Percentiles rank a stretch among this genome's conserved stretches.
phyloP scores from a whole-genome alignment of 306 rosid species.

The Cucurbita pepo region DNA sequence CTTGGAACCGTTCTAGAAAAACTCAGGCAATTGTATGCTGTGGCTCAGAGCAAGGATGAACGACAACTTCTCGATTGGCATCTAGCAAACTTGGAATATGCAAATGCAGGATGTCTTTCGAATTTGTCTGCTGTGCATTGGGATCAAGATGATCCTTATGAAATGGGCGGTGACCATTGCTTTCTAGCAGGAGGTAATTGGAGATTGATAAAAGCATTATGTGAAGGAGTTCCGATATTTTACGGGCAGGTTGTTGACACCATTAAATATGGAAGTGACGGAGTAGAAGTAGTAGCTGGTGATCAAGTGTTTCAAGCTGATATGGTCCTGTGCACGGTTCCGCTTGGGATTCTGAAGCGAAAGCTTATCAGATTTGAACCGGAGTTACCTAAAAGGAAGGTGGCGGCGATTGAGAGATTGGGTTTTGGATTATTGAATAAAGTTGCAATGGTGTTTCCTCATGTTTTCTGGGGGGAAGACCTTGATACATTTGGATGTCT shows the following conservation, averaged over 20 bases:
- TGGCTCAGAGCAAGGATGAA: slow-evolving; percentile 49
- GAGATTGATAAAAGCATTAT: slow-evolving; percentile 67
- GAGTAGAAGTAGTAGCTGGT: slow-evolving; percentile 68
- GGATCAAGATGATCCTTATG: slow-evolving; percentile 98
- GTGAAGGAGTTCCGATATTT: slow-evolving; percentile 71
- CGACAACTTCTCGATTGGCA: slow-evolving; percentile 90
- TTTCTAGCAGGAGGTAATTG: slow-evolving; percentile 89
- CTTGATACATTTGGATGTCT: slow-evolving; percentile 91
- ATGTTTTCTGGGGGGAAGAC: slow-evolving; percentile 95
- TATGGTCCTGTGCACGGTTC: slow-evolving; percentile 70
- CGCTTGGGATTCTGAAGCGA: slow-evolving; percentile 83
- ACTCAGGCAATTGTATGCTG: slow-evolving; percentile 55
- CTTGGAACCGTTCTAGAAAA: slow-evolving; percentile 76
- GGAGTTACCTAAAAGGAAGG: slow-evolving; percentile 63
- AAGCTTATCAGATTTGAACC: slow-evolving; percentile 52
- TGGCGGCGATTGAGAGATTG: slow-evolving; percentile 66
- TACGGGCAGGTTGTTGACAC: slow-evolving; percentile 48
- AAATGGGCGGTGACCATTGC: slow-evolving; percentile 97
- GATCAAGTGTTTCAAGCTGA: slow-evolving; percentile 65
- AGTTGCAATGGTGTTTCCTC: slow-evolving; percentile 81
- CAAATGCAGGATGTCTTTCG: slow-evolving; percentile 96
- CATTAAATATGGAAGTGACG: slow-evolving; percentile 47
- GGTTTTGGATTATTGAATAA: slow-evolving; percentile 92
- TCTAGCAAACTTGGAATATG: slow-evolving; percentile 81
- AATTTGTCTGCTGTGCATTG: slow-evolving; percentile 80